phyloP scores from a whole-genome alignment of 2,329 filamentous ascomycete species.

The Beauveria scarabaeidicola region DNA sequence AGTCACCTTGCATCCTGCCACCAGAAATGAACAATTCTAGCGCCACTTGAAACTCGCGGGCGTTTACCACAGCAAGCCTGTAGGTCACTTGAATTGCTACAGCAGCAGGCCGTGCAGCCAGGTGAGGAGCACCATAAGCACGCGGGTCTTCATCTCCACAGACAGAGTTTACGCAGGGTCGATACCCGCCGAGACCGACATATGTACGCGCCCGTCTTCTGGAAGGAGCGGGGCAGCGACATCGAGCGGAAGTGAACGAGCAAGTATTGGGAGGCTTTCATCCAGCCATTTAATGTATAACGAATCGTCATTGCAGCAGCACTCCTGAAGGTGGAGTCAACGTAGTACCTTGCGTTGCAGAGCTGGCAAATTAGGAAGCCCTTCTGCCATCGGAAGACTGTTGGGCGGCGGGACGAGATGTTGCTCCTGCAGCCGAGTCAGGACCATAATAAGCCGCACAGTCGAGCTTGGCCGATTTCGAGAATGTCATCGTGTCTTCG shows the following conservation, averaged over 20 bases:
- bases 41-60: neutral
- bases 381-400: neutral
- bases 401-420: neutral
- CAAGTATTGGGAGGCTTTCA: neutral
- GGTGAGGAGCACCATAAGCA: neutral
- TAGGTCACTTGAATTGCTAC: neutral
- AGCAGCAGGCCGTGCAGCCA: neutral
- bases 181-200: conserved; percentile 5
- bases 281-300: too few species aligned
- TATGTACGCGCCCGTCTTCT: conserved; percentile 1
- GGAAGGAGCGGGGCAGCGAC: neutral
- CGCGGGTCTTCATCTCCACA: conserved; percentile 7
- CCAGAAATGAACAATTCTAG: neutral
- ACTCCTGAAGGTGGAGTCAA: neutral
- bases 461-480: neutral
- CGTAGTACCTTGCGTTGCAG: neutral
- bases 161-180: neutral
- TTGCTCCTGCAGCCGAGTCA: neutral
- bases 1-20: neutral
- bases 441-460: neutral
- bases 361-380: neutral
- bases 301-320: neutral
- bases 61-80: neutral
- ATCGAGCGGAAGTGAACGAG: neutral
- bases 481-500: neutral